A percentile compares a stretch with the other conserved stretches of the same genome.
Conservation (phyloP, 495 filamentous ascomycete genomes). For the Aspergillus egyptiacus region DNA sequence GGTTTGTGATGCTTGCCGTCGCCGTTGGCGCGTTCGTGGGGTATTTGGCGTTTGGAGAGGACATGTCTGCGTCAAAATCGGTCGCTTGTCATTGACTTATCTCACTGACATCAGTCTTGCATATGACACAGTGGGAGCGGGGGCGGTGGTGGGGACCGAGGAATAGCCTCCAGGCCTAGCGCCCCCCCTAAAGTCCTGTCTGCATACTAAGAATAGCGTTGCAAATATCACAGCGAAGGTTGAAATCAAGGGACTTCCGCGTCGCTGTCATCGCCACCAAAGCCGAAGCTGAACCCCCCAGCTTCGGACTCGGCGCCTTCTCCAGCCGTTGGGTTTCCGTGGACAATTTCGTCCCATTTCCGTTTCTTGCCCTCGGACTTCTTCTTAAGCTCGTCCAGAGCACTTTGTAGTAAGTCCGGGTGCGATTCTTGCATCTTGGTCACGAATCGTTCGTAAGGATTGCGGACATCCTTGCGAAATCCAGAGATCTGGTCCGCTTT, state of each 20-base stretch:
- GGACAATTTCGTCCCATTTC: slow-evolving; percentile 77
- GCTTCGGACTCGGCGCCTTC: slow-evolving; percentile 36
- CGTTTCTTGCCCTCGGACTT: slow-evolving; percentile 61
- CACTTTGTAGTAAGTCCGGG: slow-evolving; percentile 60
- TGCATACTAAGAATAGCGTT: neutral
- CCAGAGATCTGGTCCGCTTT: slow-evolving; percentile 82
- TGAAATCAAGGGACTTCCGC: slow-evolving; percentile 44
- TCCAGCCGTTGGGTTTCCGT: slow-evolving; percentile 36
- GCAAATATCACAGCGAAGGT: slow-evolving; percentile 6
- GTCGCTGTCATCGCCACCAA: slow-evolving; percentile 60
- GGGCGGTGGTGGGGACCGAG: too few species aligned
- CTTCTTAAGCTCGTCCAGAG: slow-evolving; percentile 56
- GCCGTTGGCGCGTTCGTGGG: slow-evolving; percentile 84
- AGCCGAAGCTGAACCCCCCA: slow-evolving; percentile 76
- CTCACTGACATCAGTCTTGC: too few species aligned
- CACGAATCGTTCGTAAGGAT: slow-evolving; percentile 75
- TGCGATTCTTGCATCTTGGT: slow-evolving; percentile 56
- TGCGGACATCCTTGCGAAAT: slow-evolving; percentile 65
- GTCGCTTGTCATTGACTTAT: slow-evolving; percentile 93
- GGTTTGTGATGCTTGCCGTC: slow-evolving; percentile 90
- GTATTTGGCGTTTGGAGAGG: slow-evolving; percentile 72
- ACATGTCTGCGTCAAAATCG: slow-evolving; percentile 65
- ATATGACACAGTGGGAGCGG: too few species aligned
- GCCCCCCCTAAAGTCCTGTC: too few species aligned
- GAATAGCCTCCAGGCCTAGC: too few species aligned